phyloP scores from a whole-genome alignment of 768 basidiomycete genomes.

The Kwoniella sp. region DNA sequence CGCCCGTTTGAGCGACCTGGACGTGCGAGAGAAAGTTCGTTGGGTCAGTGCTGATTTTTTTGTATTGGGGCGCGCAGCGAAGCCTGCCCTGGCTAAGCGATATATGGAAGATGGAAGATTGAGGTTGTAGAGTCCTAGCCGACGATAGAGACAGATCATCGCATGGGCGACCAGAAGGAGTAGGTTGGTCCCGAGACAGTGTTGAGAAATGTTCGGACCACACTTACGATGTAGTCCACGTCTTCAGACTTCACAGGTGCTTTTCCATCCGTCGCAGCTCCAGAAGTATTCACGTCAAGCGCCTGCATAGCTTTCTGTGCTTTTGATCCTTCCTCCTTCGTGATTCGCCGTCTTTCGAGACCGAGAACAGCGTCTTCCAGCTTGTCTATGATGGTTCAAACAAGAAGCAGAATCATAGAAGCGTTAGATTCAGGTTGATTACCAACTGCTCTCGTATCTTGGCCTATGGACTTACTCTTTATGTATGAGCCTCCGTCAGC shows the following conservation, averaged over 20 bases:
- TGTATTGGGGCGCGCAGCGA: no score
- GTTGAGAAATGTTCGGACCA: no score
- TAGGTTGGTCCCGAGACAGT: no score
- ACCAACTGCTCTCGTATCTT: background rate
- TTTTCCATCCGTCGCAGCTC: background rate
- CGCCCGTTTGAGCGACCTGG: conserved; percentile 41
- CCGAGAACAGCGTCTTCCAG: conserved; percentile 45
- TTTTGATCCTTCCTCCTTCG: conserved; percentile 44
- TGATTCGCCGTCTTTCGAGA: conserved; percentile 39
- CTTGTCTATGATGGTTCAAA: conserved; percentile 29
- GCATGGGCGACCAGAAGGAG: no score
- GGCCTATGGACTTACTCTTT: conserved; percentile 36
- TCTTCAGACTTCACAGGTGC: conserved; percentile 32
- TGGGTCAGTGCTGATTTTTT: no score
- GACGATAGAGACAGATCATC: no score
- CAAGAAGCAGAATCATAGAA: background rate
- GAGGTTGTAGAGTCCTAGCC: no score
- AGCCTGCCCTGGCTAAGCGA: no score
- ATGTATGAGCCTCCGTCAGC: conserved; percentile 49
- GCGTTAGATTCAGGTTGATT: background rate
- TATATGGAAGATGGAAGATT: no score
- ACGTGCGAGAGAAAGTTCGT: no score
- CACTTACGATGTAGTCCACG: conserved; percentile 47
- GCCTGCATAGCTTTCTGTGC: conserved; percentile 46
- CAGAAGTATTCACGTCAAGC: conserved; percentile 31